These are phyloP conservation scores for Alloteropsis semialata DNA, from an alignment of 176 grass and related monocot genomes.

Conservation along the genomic window DNA sequence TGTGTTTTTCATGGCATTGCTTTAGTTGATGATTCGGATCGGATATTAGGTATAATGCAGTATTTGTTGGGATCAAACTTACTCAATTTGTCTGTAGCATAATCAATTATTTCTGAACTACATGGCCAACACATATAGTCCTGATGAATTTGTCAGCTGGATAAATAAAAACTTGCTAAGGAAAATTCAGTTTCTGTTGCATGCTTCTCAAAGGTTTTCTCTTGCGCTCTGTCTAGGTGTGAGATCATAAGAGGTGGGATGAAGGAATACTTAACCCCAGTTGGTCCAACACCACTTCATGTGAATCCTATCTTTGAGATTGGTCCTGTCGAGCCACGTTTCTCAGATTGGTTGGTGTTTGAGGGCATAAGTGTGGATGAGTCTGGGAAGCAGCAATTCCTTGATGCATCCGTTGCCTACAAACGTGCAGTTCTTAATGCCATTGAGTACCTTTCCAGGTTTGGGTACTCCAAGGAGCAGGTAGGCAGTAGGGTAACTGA, in stretches of 20 bases:
- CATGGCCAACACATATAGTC: not conserved
- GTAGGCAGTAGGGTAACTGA: slow-evolving; percentile 28
- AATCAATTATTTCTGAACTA: not conserved
- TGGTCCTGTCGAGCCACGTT: slow-evolving; percentile 85
- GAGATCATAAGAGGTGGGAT: slow-evolving; percentile 94
- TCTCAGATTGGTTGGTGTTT: slow-evolving; percentile 94
- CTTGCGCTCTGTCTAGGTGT: slow-evolving; percentile 51
- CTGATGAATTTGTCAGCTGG: not conserved
- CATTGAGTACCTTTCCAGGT: slow-evolving; percentile 83
- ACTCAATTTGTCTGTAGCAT: not conserved
- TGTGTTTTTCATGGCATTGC: not conserved
- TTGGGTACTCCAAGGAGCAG: slow-evolving; percentile 98
- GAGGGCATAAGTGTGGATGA: slow-evolving; percentile 98
- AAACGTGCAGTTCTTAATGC: slow-evolving; percentile 88
- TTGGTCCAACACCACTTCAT: slow-evolving; percentile 85
- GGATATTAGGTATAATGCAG: not conserved
- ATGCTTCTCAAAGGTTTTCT: not conserved
- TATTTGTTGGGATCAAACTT: slow-evolving; percentile 5
- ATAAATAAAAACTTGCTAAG: not conserved
- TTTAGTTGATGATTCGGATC: not conserved
- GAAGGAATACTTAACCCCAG: slow-evolving; percentile 85
- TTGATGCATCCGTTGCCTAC: slow-evolving; percentile 82
- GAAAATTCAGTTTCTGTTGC: not conserved
- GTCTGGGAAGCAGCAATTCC: slow-evolving; percentile 79
- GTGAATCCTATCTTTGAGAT: slow-evolving; percentile 98